Evolutionary conservation across 2,329 filamentous ascomycete genomes (phyloP).

Genomic region (Sclerotinia minor): DNA sequence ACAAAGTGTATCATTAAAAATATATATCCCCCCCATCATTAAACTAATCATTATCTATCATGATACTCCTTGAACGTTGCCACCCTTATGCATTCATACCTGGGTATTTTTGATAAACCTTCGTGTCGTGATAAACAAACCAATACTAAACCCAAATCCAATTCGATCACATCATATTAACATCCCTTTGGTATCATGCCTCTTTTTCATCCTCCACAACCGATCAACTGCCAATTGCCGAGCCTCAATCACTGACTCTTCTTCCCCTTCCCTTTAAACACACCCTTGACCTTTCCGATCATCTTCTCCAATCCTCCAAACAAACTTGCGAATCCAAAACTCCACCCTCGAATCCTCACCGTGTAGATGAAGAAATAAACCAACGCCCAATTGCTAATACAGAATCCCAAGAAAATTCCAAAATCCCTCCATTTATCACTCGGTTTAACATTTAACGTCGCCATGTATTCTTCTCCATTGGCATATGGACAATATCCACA

Average conservation of each 20-base stretch:
- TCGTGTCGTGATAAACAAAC: neutral
- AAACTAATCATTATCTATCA: constrained; percentile 1
- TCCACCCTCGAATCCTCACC: constrained; percentile 68
- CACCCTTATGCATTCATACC: neutral
- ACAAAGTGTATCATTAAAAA: too few species aligned
- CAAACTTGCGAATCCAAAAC: constrained; percentile 63
- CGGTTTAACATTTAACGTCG: constrained; percentile 51
- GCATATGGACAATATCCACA: constrained; percentile 72
- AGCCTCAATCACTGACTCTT: neutral
- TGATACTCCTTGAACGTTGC: neutral
- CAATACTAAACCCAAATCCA: neutral
- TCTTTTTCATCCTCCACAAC: neutral
- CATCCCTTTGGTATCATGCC: neutral
- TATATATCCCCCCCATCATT: neutral
- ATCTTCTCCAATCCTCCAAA: constrained; percentile 51
- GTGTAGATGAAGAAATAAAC: constrained; percentile 79
- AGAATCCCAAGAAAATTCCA: constrained; percentile 71
- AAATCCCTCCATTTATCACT: constrained; percentile 71
- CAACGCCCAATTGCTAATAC: constrained; percentile 67
- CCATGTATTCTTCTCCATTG: constrained; percentile 63
- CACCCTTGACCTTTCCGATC: constrained; percentile 42
- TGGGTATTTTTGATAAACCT: neutral
- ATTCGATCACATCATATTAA: neutral
- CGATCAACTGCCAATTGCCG: neutral
- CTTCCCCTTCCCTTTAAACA: constrained; percentile 27